These are phyloP conservation scores for Panellus pusillus DNA, from an alignment of 768 basidiomycete species.

Conservation along the genomic window DNA sequence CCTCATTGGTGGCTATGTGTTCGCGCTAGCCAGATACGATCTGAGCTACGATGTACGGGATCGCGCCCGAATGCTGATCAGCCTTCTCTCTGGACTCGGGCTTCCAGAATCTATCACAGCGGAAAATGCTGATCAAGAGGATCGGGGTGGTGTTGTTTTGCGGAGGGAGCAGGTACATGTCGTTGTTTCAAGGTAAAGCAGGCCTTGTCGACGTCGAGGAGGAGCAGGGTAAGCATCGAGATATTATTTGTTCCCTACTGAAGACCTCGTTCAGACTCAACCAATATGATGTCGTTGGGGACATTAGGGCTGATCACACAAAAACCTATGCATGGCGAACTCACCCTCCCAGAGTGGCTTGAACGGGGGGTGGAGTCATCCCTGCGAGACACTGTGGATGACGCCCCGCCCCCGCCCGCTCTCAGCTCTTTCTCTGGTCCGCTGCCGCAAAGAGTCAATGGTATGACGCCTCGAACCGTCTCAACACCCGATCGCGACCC, in stretches of 20 bases:
- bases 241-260: constrained; percentile 6
- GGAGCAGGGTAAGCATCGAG: constrained; percentile 29
- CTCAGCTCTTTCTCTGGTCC: constrained; percentile 37
- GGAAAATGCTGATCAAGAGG: constrained; percentile 40
- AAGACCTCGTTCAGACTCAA: constrained; percentile 35
- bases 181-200: constrained; percentile 75
- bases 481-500: constrained; percentile 53
- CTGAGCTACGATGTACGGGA: constrained; percentile 88
- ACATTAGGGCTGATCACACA: constrained; percentile 65
- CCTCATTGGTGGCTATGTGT: constrained; percentile 68
- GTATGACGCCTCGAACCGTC: constrained; percentile 47
- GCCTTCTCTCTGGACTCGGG: constrained; percentile 60
- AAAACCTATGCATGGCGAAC: constrained; percentile 51
- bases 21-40: constrained; percentile 88
- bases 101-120: constrained; percentile 30
- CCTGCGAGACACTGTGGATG: constrained; percentile 69
- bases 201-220: constrained; percentile 42
- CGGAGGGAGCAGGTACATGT: constrained; percentile 79
- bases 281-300: constrained; percentile 45
- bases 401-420: constrained; percentile 36
- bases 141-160: constrained; percentile 71
- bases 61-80: constrained; percentile 75
- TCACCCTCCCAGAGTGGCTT: constrained; percentile 78
- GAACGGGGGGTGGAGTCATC: constrained; percentile 81
- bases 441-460: constrained; percentile 29